Conservation (phyloP, 2,329 filamentous ascomycete genomes). For the Alternaria sp. region DNA sequence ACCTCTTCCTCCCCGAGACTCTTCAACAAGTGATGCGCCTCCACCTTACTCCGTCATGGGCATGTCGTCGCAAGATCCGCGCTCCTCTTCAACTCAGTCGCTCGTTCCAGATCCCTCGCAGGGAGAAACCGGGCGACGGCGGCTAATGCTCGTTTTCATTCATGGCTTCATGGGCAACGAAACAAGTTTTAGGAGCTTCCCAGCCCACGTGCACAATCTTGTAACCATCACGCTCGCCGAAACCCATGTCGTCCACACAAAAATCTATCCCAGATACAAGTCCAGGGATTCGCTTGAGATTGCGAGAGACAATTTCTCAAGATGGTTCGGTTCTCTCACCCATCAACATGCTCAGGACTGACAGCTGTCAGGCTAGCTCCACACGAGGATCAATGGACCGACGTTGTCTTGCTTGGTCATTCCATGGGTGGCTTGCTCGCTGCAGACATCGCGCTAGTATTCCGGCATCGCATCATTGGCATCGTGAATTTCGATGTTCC, state of each 20-base stretch:
- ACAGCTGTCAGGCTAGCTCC: constrained; percentile 67
- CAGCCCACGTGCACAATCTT: constrained; percentile 81
- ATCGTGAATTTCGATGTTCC: constrained; percentile 85
- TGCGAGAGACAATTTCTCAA: constrained; percentile 82
- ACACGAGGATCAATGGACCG: constrained; percentile 74
- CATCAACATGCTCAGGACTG: neutral
- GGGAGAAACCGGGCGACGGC: constrained; percentile 51
- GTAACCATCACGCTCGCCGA: constrained; percentile 70
- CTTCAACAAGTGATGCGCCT: constrained; percentile 16
- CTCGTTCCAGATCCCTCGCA: constrained; percentile 47
- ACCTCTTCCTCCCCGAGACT: constrained; percentile 40
- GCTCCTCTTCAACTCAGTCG: constrained; percentile 55
- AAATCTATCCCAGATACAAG: constrained; percentile 82
- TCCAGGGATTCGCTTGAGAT: constrained; percentile 74
- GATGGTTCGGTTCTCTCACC: constrained; percentile 59
- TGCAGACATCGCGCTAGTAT: constrained; percentile 77
- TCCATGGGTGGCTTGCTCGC: constrained; percentile 88
- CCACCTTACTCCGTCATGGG: constrained; percentile 28
- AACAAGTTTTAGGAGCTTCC: constrained; percentile 85
- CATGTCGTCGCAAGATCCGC: constrained; percentile 49
- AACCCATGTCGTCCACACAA: constrained; percentile 82
- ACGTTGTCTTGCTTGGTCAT: constrained; percentile 84
- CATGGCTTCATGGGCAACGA: constrained; percentile 92
- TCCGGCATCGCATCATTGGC: constrained; percentile 79
- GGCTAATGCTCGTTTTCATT: constrained; percentile 79